Evolutionary conservation across 169 alveolate species (phyloP).

Genomic region (Plasmodium vinckei): DNA sequence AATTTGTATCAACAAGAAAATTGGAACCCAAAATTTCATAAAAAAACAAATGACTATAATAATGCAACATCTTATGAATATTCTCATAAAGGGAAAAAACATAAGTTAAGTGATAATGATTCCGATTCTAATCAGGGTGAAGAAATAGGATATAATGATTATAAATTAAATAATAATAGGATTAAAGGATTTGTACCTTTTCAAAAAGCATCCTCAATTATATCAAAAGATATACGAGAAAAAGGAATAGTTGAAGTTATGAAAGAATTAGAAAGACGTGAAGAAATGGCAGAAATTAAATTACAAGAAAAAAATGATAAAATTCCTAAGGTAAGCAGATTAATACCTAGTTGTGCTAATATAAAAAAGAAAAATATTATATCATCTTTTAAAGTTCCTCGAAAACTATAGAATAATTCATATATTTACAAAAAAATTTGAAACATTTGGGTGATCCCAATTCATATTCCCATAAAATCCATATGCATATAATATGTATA

Average conservation of each 20-base stretch:
- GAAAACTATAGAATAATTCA: conserved; percentile 3
- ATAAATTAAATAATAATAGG: conserved; percentile 29
- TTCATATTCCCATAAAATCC: no score
- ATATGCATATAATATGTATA: no score
- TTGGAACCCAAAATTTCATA: background rate
- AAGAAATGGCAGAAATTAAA: conserved; percentile 27
- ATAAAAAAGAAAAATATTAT: conserved; percentile 32
- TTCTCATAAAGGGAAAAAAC: conserved; percentile 5
- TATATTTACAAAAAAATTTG: background rate
- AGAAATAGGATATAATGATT: background rate
- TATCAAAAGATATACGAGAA: conserved; percentile 39
- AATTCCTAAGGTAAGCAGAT: background rate
- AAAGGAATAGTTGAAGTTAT: conserved; percentile 63
- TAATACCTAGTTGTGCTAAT: background rate
- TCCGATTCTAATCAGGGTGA: background rate
- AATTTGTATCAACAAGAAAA: conserved; percentile 21
- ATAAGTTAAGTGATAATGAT: background rate
- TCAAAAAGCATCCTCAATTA: conserved; percentile 72
- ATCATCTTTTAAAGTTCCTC: conserved; percentile 62
- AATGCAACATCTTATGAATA: background rate
- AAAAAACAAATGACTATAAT: background rate
- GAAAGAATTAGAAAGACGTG: conserved; percentile 73
- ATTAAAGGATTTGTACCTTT: conserved; percentile 67
- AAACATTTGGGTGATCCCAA: background rate
- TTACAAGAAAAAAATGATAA: conserved; percentile 9